These are phyloP conservation scores for Cryptosporidium xiaoi DNA, from an alignment of 169 alveolate genomes.

Conservation along the genomic window DNA sequence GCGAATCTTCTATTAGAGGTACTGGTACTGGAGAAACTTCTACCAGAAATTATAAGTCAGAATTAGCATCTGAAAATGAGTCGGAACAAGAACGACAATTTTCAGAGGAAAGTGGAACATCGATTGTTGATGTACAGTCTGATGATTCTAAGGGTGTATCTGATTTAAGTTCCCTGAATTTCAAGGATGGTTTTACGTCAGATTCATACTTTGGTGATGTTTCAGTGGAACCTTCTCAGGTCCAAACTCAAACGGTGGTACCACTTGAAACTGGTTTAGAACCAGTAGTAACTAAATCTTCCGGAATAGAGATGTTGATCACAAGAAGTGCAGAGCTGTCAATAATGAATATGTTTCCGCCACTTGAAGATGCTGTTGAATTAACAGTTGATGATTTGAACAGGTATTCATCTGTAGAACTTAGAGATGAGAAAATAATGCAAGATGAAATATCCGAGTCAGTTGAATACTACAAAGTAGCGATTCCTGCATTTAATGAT, in stretches of 20 bases:
- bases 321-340: slow-evolving; percentile 34
- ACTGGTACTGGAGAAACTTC: too few relatives aligned
- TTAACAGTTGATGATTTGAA: slow-evolving; percentile 24
- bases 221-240: not conserved
- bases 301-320: slow-evolving; percentile 3
- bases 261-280: not conserved
- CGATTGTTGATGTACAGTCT: too few relatives aligned
- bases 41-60: too few relatives aligned
- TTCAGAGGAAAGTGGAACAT: too few relatives aligned
- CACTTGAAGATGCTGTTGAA: slow-evolving; percentile 6
- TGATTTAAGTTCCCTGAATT: too few relatives aligned
- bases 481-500: slow-evolving; percentile 21
- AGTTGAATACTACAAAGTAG: slow-evolving; percentile 26
- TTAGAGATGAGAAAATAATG: slow-evolving; percentile 35
- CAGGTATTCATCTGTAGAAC: slow-evolving; percentile 44
- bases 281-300: not conserved
- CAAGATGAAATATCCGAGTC: not conserved
- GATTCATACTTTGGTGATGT: not conserved
- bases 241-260: not conserved
- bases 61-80: too few relatives aligned
- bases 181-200: too few relatives aligned
- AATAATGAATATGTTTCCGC: slow-evolving; percentile 27
- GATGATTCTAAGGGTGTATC: too few relatives aligned
- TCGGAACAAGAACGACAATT: too few relatives aligned
- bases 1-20: too few relatives aligned